Base-by-base conservation (phyloP, 2,329 filamentous ascomycete genomes). In the Cercospora zeae-maydis region DNA sequence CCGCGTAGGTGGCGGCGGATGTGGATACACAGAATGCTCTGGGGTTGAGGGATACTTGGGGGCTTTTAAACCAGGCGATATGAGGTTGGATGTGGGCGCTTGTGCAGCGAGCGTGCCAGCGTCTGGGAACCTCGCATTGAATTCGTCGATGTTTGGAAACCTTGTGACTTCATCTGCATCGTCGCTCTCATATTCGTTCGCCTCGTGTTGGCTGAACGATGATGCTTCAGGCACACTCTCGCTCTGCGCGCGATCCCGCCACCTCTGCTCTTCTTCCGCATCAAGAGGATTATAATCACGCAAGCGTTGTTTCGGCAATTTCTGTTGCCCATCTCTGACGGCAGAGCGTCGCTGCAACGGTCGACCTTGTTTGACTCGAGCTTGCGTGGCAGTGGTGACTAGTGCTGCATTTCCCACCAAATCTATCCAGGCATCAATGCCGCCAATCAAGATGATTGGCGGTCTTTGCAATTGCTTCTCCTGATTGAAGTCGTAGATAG, bases 381-480 rank as follows among this genome's bases (percentile, higher is more conserved):
- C 78, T 24, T 82, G 80, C 1, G 85, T 87, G 24, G 81, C 79
- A 2, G 85, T 85, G 21, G 81, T 82, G 53, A 81, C 79, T 54
- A 90, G 79, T 1, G 89, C 87, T 58, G 87, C 83, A 11, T 81
- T 78, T 1, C 95, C 93, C 70, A 96, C 82, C n/a, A 95, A 77
- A 70, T 95, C 88, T 16, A 87, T 79, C 95, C 95, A 99, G 4
- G 92, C 90, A 69, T 93, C 86, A 10, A 99, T 76, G 0, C 95
- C 95, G 16, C 95, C 95, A 58, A 84, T 80, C 1, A 99, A 80
- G 33, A 99, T 81, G 60, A 92, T 90, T 0, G 93, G 93, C 2
- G 84, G 83, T 27, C 86, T 82, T 62, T 86, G 88, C 33, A 96
- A 78, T 9, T 88, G 88, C 68, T 89, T 91, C 14, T 88, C 87